A percentile compares a stretch with the other conserved stretches of the same genome.
Evolutionary conservation across 164 flowering plant genomes (phyloP).

Genomic region (Aristolochia californica): DNA sequence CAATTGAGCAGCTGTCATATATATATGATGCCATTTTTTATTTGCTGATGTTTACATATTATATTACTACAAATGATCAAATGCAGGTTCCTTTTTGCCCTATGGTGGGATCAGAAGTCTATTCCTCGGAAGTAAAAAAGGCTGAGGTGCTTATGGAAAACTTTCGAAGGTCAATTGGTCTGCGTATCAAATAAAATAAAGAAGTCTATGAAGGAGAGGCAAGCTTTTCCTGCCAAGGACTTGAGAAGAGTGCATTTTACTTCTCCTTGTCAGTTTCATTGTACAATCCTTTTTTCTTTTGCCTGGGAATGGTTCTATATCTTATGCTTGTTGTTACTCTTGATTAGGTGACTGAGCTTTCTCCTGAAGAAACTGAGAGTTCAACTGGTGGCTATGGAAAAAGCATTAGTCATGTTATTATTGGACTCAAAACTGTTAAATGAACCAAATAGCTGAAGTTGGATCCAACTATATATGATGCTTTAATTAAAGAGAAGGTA

Average conservation of each 20-base stretch:
- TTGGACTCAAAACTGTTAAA: conserved; percentile 91
- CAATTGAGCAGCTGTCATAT: too few relatives aligned
- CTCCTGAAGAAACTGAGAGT: conserved; percentile 97
- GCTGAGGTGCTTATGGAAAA: conserved; percentile 98
- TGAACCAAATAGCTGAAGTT: conserved; percentile 96
- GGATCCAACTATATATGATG: conserved; percentile 97
- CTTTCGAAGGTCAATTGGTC: conserved; percentile 87
- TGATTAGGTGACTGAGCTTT: conserved; percentile 85
- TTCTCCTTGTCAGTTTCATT: neutral
- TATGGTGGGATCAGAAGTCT: conserved; percentile 99
- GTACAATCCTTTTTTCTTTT: neutral
- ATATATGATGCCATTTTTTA: too few relatives aligned
- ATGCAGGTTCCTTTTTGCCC: conserved; percentile 96
- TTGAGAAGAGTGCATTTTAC: neutral
- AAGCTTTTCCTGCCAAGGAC: neutral
- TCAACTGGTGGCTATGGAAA: conserved; percentile 92
- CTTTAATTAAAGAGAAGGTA: conserved; percentile 97
- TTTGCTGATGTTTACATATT: too few relatives aligned
- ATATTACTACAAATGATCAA: neutral
- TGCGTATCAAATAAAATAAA: conserved; percentile 96
- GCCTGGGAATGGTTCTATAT: neutral
- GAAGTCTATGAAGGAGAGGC: conserved; percentile 99
- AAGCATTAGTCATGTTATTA: conserved; percentile 88
- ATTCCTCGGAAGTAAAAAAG: conserved; percentile 96
- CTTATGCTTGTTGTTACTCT: conserved; percentile 5